phyloP scores from a whole-genome alignment of 1,284 basidiomycete genomes.

The Cutaneotrichosporon daszewskae region DNA sequence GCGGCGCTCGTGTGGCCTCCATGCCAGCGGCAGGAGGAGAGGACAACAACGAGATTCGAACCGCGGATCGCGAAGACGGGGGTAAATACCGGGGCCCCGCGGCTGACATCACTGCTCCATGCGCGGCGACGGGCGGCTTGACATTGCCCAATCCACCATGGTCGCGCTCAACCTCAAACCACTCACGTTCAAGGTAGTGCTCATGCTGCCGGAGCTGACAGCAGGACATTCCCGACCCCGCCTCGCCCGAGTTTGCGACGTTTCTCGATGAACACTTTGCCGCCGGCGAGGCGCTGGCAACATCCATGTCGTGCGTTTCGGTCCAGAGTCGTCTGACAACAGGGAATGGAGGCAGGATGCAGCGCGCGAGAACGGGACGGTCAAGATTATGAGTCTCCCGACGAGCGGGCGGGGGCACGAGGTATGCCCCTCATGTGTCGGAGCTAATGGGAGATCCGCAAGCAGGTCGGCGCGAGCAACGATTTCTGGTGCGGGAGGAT shows the following conservation, averaged over 20 bases:
- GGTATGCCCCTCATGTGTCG: too few species aligned
- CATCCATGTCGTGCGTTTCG: conserved; percentile 30
- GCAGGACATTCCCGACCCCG: conserved; percentile 31
- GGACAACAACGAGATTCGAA: too few species aligned
- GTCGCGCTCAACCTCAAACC: conserved; percentile 18
- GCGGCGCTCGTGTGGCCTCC: too few species aligned
- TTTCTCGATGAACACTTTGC: conserved; percentile 33
- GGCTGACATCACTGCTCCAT: too few species aligned
- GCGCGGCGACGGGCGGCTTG: not conserved
- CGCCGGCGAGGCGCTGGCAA: conserved; percentile 20
- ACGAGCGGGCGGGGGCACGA: too few species aligned
- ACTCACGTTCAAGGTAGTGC: conserved; percentile 4
- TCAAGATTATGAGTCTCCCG: conserved; percentile 24
- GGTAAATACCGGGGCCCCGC: too few species aligned
- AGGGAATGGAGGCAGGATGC: conserved; percentile 32
- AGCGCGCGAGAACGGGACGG: conserved; percentile 21
- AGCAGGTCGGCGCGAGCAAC: conserved; percentile 23
- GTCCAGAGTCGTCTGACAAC: not conserved
- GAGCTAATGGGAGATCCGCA: conserved; percentile 23
- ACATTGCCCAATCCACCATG: not conserved
- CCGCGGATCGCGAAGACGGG: too few species aligned
- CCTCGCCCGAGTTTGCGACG: conserved; percentile 21
- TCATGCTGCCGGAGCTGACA: not conserved
- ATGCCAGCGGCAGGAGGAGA: too few species aligned
- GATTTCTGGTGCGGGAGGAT: conserved; percentile 38